A percentile compares a stretch with the other conserved stretches of the same genome.
Conservation (phyloP, 495 filamentous ascomycete genomes). For the Aspergillus leporis region DNA sequence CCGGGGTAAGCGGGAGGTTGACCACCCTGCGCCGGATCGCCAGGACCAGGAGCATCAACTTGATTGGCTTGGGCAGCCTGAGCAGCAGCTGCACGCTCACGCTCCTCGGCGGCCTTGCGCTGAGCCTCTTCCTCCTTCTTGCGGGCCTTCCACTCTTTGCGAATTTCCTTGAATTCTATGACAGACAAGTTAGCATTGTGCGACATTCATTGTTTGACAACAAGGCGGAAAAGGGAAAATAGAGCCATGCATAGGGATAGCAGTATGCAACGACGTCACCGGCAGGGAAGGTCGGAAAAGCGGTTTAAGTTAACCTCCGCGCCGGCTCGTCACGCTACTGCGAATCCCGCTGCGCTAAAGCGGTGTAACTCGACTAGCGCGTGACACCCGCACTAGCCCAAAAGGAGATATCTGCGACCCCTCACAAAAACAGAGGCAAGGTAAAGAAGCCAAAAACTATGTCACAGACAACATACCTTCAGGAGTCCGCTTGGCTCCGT, state of each 20-base stretch:
- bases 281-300: background rate
- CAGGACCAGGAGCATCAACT: slow-evolving; percentile 54
- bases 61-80: slow-evolving; percentile 53
- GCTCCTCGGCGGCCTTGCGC: slow-evolving; percentile 90
- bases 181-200: slow-evolving; percentile 9
- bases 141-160: slow-evolving; percentile 97
- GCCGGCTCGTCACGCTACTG: slow-evolving; percentile 47
- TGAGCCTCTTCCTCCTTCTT: slow-evolving; percentile 97
- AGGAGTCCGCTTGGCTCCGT: slow-evolving; percentile 87
- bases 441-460: slow-evolving; percentile 10
- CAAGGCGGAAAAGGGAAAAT: slow-evolving; percentile 21
- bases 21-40: slow-evolving; percentile 57
- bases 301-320: slow-evolving; percentile 34
- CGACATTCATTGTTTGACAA: background rate
- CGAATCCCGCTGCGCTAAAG: slow-evolving; percentile 40
- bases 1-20: slow-evolving; percentile 59
- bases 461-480: slow-evolving; percentile 70
- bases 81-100: slow-evolving; percentile 67
- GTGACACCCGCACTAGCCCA: slow-evolving; percentile 37
- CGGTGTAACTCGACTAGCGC: slow-evolving; percentile 56
- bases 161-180: slow-evolving; percentile 97
- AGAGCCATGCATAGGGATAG: background rate
- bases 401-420: slow-evolving; percentile 40
- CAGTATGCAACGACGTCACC: background rate
- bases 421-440: slow-evolving; percentile 12